Base-by-base conservation (phyloP, 2,329 filamentous ascomycete genomes). In the Malbranchea zuffiana region DNA sequence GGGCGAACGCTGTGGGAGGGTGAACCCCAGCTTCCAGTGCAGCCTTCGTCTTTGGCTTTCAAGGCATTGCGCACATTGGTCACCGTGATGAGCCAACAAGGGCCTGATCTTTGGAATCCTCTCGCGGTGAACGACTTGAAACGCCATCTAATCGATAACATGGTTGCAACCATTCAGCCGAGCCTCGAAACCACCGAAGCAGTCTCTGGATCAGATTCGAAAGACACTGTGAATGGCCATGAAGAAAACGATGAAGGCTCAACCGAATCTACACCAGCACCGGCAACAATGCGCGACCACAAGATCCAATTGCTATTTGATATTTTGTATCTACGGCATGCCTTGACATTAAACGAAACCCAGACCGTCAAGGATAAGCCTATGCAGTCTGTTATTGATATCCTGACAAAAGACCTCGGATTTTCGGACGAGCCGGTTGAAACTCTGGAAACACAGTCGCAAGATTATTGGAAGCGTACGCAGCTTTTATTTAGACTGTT, bases 401-500 rank as follows among this genome's bases (percentile, higher is more conserved):
- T 11, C 4, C 18, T 41, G 19, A 5, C 18, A 6, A 12, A 34
- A 4, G 30, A 24, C 8, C 20, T 44, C 19, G n/a, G 30, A 19
- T 17, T 39, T 15, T 15, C 10, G 6, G 15, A 19, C 2, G 25
- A 32, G 8, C 24, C 11, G 7, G 26, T 35, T 26, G 38, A 36
- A 12, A 33, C 10, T 20, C 16, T 44, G 20, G 30, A 18, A 16
- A 32, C 12, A 10, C 21, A 26, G 6, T 38, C 39, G 4, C 17
- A 69, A 30, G 83, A 87, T 35, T 92, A 90, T 57, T 90, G 83
- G 76, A 83, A 80, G 63, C 75, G 81, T 50, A 90, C 82, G 7
- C 79, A 74, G 55, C 59, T 95, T 44, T 59, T 95, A 17, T 94
- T 95, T 61, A 85, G 82, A 2, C 62, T 93, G 39, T 61, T 95